Evolutionary conservation across 2,329 filamentous ascomycete genomes (phyloP).

Genomic region (Bipolaris zeicola): DNA sequence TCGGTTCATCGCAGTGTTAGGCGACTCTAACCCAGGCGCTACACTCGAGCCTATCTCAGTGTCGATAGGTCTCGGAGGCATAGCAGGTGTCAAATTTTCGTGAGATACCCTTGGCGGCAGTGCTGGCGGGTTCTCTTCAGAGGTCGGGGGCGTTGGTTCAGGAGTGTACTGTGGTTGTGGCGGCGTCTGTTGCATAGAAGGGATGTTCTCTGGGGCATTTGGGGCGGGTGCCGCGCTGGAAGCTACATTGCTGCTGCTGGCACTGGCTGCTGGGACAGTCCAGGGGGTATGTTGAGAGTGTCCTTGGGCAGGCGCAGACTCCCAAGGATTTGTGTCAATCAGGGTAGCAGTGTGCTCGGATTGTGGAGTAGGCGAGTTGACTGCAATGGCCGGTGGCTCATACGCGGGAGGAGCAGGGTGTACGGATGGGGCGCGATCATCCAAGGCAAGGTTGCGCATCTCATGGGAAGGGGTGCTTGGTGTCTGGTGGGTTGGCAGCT

Average conservation of each 20-base stretch:
- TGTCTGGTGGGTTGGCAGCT: constrained; percentile 50
- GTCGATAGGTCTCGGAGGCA: constrained; percentile 44
- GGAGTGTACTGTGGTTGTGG: constrained; percentile 9
- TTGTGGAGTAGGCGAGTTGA: constrained; percentile 27
- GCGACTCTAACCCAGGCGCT: constrained; percentile 45
- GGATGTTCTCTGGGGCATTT: constrained; percentile 34
- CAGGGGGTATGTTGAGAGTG: not conserved
- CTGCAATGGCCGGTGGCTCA: constrained; percentile 38
- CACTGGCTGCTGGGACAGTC: not conserved
- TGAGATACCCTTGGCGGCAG: constrained; percentile 41
- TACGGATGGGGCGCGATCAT: constrained; percentile 21
- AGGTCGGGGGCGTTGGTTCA: constrained; percentile 1
- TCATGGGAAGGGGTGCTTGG: constrained; percentile 48
- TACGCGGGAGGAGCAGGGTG: constrained; percentile 23
- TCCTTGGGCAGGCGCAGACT: constrained; percentile 21
- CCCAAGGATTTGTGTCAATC: constrained; percentile 36
- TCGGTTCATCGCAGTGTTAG: constrained; percentile 47
- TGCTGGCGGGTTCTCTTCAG: constrained; percentile 38
- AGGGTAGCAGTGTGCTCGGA: constrained; percentile 31
- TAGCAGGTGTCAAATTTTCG: constrained; percentile 41
- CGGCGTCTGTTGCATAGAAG: constrained; percentile 28
- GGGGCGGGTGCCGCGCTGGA: constrained; percentile 30
- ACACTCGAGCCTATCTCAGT: constrained; percentile 22
- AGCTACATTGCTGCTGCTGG: constrained; percentile 16
- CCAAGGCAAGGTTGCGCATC: constrained; percentile 46